Percentiles rank a stretch among this genome's conserved stretches.
phyloP scores from a whole-genome alignment of 2,329 filamentous ascomycete species.

The Diaporthe vaccinii region DNA sequence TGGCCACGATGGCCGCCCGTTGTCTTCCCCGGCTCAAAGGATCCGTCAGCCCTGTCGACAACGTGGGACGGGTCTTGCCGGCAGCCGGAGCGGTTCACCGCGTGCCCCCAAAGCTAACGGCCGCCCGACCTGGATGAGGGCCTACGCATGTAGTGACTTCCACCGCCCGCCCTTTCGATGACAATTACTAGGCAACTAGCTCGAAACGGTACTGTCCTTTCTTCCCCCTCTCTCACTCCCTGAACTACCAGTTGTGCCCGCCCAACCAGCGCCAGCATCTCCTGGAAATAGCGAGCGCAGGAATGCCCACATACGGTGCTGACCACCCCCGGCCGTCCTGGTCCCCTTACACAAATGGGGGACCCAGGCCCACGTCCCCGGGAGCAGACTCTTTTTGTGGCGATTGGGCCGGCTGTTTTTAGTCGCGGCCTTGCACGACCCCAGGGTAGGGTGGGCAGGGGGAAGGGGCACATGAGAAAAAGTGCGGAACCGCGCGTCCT shows the following conservation, averaged over 20 bases:
- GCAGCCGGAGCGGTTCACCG: neutral
- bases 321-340: conserved; percentile 1
- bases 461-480: neutral
- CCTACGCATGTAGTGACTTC: neutral
- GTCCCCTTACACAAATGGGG: neutral
- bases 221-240: fast-evolving
- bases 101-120: neutral
- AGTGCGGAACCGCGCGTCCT: neutral
- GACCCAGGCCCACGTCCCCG: conserved; percentile 33
- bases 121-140: neutral
- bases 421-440: neutral
- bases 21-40: neutral
- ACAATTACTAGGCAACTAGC: neutral
- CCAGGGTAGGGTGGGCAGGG: no score
- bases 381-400: neutral
- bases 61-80: conserved; percentile 33
- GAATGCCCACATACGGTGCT: conserved; percentile 23
- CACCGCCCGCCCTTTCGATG: neutral
- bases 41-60: conserved; percentile 19
- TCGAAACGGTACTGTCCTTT: neutral
- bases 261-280: neutral
- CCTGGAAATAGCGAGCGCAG: neutral
- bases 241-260: neutral
- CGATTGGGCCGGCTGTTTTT: conserved; percentile 13
- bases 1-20: conserved; percentile 16